Base-by-base conservation (phyloP, 2,329 filamentous ascomycete species). In the Pyricularia pennisetigena region DNA sequence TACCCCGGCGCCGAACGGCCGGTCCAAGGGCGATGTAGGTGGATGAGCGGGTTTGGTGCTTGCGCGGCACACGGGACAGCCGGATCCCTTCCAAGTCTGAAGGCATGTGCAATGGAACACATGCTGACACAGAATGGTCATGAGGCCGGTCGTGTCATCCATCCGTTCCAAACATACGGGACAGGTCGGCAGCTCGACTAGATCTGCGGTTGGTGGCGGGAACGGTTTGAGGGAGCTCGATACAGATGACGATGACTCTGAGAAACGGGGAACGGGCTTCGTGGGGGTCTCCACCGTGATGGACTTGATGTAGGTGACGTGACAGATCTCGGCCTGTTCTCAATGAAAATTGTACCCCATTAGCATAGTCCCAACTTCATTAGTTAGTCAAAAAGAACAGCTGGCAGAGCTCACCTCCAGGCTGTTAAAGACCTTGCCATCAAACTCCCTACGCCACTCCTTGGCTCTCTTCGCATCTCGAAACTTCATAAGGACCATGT, bases 31-130 rank as follows among this genome's bases (percentile, higher is more conserved):
- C 20, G 59, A 62, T 8, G 59, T 28, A 28, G 59, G 59, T 20
- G 24, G 14, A 8, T 62, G 59, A 4, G 59, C 24, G 2, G 79
- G 77, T 20, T 64, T 67, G 23, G 69, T 69, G 5, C 75, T 65
- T 74, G 97, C 97, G 41, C 95, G 88, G 74, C 95, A 99, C 7
- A 99, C 93, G 0, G 95, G 95, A 75, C 95, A 99, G 4, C 94
- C 94, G 29, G 89, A 91, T 4, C 94, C 94, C 75, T 92, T 92
- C 95, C 95, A 99, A 76, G 95, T 98, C 75, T 97, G 92, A 0
- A 99, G 83, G 78, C 95, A 99, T 1, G 90, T 94, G 76, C 95
- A 98, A 77, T 99, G 95, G 76, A 99, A 99, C 67, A 98, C 93
- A 74, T 99, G 95, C 74, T 98, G 94, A 76, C 95, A 99, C 32